phyloP scores from a whole-genome alignment of 2,329 filamentous ascomycete genomes.

The Tolypocladium nubicola region DNA sequence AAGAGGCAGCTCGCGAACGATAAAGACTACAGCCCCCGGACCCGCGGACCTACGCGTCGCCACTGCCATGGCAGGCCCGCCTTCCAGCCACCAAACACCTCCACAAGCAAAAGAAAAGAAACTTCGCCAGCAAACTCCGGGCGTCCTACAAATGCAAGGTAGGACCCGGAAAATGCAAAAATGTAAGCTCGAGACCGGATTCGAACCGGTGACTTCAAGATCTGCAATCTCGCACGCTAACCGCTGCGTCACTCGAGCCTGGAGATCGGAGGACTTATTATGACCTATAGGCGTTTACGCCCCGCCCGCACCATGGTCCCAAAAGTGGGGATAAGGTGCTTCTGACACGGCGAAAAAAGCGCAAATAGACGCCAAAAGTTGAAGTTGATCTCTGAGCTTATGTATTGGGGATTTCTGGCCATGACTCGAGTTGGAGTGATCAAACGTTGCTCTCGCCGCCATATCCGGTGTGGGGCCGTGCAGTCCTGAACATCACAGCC shows the following conservation, averaged over 20 bases:
- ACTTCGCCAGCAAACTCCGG: not conserved
- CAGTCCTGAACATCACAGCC: not conserved
- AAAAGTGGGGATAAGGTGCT: not conserved
- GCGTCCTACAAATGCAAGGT: not conserved
- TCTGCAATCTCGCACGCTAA: constrained; percentile 13
- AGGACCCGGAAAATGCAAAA: not conserved
- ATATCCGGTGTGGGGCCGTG: not conserved
- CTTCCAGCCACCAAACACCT: not conserved
- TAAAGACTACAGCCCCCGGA: not conserved
- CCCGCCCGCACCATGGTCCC: not conserved
- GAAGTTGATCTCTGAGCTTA: not conserved
- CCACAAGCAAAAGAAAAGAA: not conserved
- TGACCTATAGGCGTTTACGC: not conserved
- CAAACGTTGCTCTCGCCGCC: not conserved
- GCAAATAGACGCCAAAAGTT: not conserved
- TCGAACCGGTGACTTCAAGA: constrained; percentile 12
- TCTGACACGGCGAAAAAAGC: not conserved
- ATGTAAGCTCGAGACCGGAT: constrained; percentile 9
- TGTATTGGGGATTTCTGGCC: not conserved
- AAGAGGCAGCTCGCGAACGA: not conserved
- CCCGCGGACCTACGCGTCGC: not conserved
- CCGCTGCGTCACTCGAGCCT: constrained; percentile 12
- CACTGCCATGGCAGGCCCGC: not conserved
- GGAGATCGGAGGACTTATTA: not conserved
- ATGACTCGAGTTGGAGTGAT: not conserved